Evolutionary conservation across 2,329 filamentous ascomycete genomes (phyloP), one percentile per base, ranked within the genome.

Genomic region (Fusarium denticulatum): DNA sequence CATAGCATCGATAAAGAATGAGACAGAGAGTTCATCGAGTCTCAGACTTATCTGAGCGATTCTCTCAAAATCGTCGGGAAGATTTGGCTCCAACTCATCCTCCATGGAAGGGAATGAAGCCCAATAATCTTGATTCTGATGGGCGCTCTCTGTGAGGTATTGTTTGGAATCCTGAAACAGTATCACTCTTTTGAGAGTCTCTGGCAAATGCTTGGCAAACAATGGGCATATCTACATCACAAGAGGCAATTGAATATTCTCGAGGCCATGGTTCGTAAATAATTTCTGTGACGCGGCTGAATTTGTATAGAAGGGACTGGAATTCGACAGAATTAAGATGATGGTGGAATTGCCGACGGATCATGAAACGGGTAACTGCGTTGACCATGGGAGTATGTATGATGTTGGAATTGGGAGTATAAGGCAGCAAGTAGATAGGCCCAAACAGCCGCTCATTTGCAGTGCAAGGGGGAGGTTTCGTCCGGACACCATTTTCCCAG

Each of bases 311-410:
- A 5, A 67, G 6, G 5, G 8, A 7, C 28, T 7, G n/a, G 4
- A 62, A 47, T 6, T 12, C 36, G 15, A 2, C 2, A 24, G 58
- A 15, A 1, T 39, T 0, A 34, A 67, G 7, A 14, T 1, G 20
- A 40, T 49, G 52, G 6, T 34, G 62, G n/a, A 60, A 53, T 61
- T 67, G 64, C 4, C 64, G 64, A 32, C 53, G 64, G 4, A 67
- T 61, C 46, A 67, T 42, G 0, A 67, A n/a, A 28, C 64, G 4
- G 10, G 64, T 67, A 11, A 67, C 24, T 52, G 30, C 30, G 15
- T 28, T 12, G 15, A 22, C 26, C 3, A 9, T 2, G 14, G 57
- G 62, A 37, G 36, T 24, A 16, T 11, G 6, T 24, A 5, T 10
- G 2, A 16, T 3, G n/a, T 43, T 9, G 55, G 26, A 30, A 60